Evolutionary conservation across 2,329 filamentous ascomycete species (phyloP).

Genomic region (Cryphonectria parasitica): DNA sequence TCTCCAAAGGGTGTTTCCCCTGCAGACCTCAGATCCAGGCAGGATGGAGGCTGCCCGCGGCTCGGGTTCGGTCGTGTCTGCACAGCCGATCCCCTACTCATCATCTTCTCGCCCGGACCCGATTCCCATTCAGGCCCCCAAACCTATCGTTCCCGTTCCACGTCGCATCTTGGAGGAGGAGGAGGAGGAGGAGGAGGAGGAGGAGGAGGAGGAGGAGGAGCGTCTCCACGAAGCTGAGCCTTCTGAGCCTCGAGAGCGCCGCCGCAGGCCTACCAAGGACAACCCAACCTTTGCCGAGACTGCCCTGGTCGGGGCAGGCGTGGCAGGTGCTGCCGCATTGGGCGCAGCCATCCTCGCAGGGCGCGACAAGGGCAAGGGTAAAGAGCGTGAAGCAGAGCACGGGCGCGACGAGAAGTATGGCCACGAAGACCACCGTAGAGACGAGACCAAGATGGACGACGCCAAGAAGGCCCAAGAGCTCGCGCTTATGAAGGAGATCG

Average conservation of each 20-base stretch:
- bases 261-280: constrained; percentile 31
- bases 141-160: constrained; percentile 75
- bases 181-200: constrained; percentile 45
- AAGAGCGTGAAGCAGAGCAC: constrained; percentile 33
- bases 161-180: constrained; percentile 66
- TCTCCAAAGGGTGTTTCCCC: constrained; percentile 68
- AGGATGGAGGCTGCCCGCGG: constrained; percentile 61
- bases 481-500: constrained; percentile 28
- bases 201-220: constrained; percentile 45
- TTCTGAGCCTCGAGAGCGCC: constrained; percentile 38
- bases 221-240: constrained; percentile 44
- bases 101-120: constrained; percentile 54
- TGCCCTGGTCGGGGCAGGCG: constrained; percentile 53
- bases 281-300: constrained; percentile 46
- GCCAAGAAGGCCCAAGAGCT: constrained; percentile 35
- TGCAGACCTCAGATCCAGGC: constrained; percentile 67
- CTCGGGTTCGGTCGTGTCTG: constrained; percentile 48
- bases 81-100: constrained; percentile 23
- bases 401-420: constrained; percentile 33
- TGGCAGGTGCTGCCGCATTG: constrained; percentile 51
- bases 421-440: constrained; percentile 33
- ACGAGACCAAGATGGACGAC: constrained; percentile 29
- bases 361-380: constrained; percentile 36
- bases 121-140: constrained; percentile 81
- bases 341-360: constrained; percentile 51